Percentiles rank a stretch among this genome's conserved stretches.
Evolutionary conservation across 306 rosid genomes (phyloP).

Genomic region (Citrullus mucosospermus): DNA sequence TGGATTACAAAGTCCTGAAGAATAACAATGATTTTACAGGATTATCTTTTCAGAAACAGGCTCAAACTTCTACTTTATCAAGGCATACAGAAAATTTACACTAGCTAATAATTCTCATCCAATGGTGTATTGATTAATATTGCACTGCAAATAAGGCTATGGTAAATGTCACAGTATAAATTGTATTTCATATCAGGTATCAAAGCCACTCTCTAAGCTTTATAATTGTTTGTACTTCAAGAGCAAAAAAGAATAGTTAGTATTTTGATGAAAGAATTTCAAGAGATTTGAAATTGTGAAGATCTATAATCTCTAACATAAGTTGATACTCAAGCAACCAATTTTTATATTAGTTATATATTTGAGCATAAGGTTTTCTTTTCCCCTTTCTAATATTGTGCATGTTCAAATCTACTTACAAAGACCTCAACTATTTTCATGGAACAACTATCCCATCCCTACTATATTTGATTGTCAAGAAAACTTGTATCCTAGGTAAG

Average conservation of each 20-base stretch:
- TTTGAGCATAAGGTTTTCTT: too few relatives aligned
- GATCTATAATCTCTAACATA: not conserved
- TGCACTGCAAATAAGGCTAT: not conserved
- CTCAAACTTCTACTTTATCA: not conserved
- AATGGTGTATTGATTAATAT: not conserved
- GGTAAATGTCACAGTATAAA: not conserved
- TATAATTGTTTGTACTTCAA: not conserved
- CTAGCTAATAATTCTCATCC: not conserved
- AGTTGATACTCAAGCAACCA: not conserved
- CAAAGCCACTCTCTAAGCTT: not conserved
- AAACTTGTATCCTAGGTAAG: too few relatives aligned
- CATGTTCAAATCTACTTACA: too few relatives aligned
- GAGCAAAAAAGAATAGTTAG: not conserved
- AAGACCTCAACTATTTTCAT: too few relatives aligned
- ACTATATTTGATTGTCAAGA: too few relatives aligned
- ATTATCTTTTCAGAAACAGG: not conserved
- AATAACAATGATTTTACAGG: slow-evolving; percentile 4
- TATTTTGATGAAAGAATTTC: not conserved
- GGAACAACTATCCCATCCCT: too few relatives aligned
- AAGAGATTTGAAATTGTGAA: not conserved
- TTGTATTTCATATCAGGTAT: not conserved
- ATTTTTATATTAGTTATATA: too few relatives aligned
- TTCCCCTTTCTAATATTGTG: too few relatives aligned
- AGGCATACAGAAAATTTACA: not conserved
- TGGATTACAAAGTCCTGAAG: slow-evolving; percentile 81